phyloP scores from a whole-genome alignment of 1,284 basidiomycete species.

The Vanrija humicola region DNA sequence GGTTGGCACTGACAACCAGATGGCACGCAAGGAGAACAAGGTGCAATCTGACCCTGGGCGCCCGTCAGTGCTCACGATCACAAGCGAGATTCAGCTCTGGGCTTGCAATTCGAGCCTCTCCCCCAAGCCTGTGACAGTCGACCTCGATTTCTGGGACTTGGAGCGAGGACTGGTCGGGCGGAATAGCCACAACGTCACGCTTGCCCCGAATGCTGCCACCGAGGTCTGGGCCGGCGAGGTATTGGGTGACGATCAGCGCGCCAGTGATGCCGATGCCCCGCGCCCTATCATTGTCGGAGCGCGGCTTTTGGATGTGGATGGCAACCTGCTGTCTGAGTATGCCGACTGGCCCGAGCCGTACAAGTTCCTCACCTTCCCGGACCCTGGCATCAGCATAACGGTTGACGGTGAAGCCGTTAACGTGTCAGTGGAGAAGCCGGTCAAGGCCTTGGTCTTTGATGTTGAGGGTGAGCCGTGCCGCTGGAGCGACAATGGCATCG shows the following conservation, averaged over 20 bases:
- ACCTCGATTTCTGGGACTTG: slow-evolving; percentile 65
- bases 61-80: slow-evolving; percentile 64
- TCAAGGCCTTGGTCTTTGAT: slow-evolving; percentile 80
- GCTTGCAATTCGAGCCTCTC: slow-evolving; percentile 69
- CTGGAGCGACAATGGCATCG: too few relatives aligned
- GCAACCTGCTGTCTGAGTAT: slow-evolving; percentile 63
- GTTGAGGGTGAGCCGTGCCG: slow-evolving; percentile 49
- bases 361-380: slow-evolving; percentile 80
- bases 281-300: slow-evolving; percentile 69
- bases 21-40: slow-evolving; percentile 64
- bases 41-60: slow-evolving; percentile 57
- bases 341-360: slow-evolving; percentile 75
- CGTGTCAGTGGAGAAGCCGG: slow-evolving; percentile 62
- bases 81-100: slow-evolving; percentile 64
- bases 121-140: slow-evolving; percentile 59
- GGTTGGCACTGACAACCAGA: slow-evolving; percentile 11
- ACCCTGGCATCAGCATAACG: slow-evolving; percentile 57
- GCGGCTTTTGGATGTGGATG: slow-evolving; percentile 54
- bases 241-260: slow-evolving; percentile 61
- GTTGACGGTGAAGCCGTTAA: slow-evolving; percentile 61
- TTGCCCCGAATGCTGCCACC: slow-evolving; percentile 70
- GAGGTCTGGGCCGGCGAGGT: slow-evolving; percentile 69
- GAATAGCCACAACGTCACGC: slow-evolving; percentile 56
- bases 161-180: slow-evolving; percentile 51
- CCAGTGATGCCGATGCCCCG: slow-evolving; percentile 56